phyloP scores from a whole-genome alignment of 306 rosid species.

The Trichosanthes cucumerina region DNA sequence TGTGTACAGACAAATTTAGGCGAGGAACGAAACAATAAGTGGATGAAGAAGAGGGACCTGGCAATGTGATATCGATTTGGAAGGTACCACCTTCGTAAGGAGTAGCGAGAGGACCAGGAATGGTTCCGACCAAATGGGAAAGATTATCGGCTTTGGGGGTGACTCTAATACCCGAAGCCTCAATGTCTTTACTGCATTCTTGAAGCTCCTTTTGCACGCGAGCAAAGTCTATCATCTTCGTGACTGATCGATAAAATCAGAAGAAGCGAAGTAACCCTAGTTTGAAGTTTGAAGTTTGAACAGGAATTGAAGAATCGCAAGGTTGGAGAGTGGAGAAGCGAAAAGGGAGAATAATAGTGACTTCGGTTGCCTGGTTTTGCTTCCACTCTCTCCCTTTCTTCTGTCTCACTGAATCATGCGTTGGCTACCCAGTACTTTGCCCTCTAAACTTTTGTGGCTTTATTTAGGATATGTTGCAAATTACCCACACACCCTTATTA shows the following conservation, averaged over 20 bases:
- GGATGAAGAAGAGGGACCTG: constrained; percentile 31
- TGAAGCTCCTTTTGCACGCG: constrained; percentile 97
- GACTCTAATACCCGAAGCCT: constrained; percentile 76
- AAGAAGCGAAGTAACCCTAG: neutral
- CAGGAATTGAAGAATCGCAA: neutral
- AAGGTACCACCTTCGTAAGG: constrained; percentile 92
- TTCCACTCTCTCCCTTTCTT: neutral
- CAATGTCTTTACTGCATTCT: constrained; percentile 75
- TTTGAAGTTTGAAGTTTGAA: neutral
- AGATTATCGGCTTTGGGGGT: constrained; percentile 56
- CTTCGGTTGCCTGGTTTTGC: neutral
- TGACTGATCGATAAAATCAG: neutral
- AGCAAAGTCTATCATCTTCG: constrained; percentile 76
- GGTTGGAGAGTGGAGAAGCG: neutral
- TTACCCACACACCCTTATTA: too few relatives aligned
- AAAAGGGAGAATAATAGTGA: neutral
- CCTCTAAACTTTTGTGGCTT: too few relatives aligned
- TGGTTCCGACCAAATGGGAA: constrained; percentile 52
- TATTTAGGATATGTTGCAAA: too few relatives aligned
- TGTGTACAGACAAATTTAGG: neutral
- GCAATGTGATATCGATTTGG: constrained; percentile 79
- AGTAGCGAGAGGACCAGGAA: constrained; percentile 76
- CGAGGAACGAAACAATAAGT: neutral
- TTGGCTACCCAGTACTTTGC: too few relatives aligned
- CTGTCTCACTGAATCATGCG: neutral